Evolutionary conservation across 179 eudicot genomes (phyloP).

Genomic region (Kewa caespitosa): DNA sequence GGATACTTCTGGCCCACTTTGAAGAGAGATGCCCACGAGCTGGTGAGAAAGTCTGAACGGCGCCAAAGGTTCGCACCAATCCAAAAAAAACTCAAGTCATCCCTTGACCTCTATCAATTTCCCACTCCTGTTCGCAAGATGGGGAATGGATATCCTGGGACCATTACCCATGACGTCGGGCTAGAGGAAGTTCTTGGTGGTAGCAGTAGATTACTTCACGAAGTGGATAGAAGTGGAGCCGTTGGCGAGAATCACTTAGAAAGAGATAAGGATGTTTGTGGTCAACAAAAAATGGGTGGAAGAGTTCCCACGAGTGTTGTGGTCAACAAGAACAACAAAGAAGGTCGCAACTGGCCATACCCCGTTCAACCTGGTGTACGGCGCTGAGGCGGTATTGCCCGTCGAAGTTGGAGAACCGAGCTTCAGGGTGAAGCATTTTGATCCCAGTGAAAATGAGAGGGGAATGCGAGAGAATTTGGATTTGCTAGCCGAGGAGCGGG

Average conservation of each 20-base stretch:
- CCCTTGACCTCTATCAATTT: not conserved
- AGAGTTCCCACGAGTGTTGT: not conserved
- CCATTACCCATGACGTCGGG: not conserved
- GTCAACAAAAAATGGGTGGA: not conserved
- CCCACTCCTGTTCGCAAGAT: not conserved
- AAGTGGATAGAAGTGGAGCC: too few species aligned
- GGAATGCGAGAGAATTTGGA: too few species aligned
- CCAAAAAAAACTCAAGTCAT: not conserved
- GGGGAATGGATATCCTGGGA: not conserved
- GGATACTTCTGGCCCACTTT: not conserved
- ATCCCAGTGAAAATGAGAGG: not conserved
- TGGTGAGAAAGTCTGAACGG: not conserved
- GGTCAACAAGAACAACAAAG: not conserved
- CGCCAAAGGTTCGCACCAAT: not conserved
- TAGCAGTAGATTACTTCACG: not conserved
- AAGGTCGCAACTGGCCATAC: not conserved
- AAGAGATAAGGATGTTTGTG: not conserved
- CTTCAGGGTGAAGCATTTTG: not conserved
- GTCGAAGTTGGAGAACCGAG: not conserved
- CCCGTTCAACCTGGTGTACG: not conserved
- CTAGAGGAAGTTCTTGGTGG: not conserved
- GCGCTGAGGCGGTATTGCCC: not conserved
- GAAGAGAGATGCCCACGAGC: not conserved
- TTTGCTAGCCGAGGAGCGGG: too few species aligned
- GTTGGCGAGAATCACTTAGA: too few species aligned